phyloP scores from a whole-genome alignment of 2,329 filamentous ascomycete species.

The Epichloe uncinata region DNA sequence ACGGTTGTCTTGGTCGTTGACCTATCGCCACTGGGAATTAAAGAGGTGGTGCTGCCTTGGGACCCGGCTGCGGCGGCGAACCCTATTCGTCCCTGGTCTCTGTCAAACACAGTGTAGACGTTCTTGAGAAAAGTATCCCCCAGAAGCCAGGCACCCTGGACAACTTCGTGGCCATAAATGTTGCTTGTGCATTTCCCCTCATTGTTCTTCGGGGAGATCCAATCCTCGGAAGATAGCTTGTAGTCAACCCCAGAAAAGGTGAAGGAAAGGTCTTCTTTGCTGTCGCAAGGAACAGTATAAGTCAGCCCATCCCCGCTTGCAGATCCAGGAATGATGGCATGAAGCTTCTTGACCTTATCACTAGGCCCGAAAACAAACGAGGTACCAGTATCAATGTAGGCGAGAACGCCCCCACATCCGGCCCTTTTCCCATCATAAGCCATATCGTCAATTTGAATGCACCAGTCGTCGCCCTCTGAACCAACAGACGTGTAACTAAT shows the following conservation, averaged over 20 bases:
- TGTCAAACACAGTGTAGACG: slow-evolving; percentile 76
- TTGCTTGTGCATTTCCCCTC: slow-evolving; percentile 52
- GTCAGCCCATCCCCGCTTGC: slow-evolving; percentile 42
- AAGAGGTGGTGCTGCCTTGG: not conserved
- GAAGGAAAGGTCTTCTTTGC: slow-evolving; percentile 45
- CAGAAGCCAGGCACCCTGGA: slow-evolving; percentile 59
- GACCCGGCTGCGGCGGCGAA: slow-evolving; percentile 7
- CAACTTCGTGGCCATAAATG: slow-evolving; percentile 58
- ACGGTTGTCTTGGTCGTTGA: not conserved
- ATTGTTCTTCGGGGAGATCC: slow-evolving; percentile 38
- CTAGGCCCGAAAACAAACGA: slow-evolving; percentile 63
- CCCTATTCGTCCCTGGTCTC: slow-evolving; percentile 49
- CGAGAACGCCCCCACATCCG: slow-evolving; percentile 41
- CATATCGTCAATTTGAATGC: slow-evolving; percentile 54
- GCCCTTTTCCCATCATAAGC: slow-evolving; percentile 45
- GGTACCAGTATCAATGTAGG: slow-evolving; percentile 76
- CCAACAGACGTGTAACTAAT: slow-evolving; percentile 50
- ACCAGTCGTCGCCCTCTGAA: slow-evolving; percentile 50
- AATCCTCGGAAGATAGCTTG: slow-evolving; percentile 56
- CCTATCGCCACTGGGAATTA: not conserved
- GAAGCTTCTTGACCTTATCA: slow-evolving; percentile 52
- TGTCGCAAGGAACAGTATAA: slow-evolving; percentile 63
- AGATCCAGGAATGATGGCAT: slow-evolving; percentile 52
- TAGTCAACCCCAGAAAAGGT: slow-evolving; percentile 56
- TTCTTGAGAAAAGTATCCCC: slow-evolving; percentile 84